Conservation (phyloP, 176 grass and related monocot genomes). For the Hordeum marinum region DNA sequence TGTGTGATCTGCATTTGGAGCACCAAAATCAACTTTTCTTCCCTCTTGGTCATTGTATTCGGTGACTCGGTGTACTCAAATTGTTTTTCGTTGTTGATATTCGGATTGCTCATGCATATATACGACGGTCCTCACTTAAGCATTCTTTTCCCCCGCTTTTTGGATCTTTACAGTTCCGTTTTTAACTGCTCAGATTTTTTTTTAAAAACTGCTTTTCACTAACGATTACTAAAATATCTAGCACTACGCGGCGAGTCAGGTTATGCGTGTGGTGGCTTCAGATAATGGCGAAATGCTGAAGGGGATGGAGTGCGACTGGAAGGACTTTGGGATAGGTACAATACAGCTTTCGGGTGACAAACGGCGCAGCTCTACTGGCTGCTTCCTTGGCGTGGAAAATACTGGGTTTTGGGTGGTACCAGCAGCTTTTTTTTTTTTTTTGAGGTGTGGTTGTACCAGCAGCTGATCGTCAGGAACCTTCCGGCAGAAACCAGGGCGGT, state of each 20-base stretch:
- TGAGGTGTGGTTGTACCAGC: no score
- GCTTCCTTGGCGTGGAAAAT: background rate
- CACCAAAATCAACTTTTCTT: no score
- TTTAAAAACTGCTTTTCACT: background rate
- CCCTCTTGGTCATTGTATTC: no score
- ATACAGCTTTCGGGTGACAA: constrained; percentile 22
- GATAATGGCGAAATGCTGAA: constrained; percentile 24
- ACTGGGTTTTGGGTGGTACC: background rate
- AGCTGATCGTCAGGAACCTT: background rate
- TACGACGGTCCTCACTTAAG: no score
- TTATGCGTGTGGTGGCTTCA: background rate
- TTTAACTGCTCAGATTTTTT: background rate
- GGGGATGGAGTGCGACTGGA: constrained; percentile 15
- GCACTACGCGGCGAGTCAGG: background rate
- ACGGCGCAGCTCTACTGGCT: background rate
- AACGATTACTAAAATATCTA: background rate
- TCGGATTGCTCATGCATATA: background rate
- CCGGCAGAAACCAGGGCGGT: background rate
- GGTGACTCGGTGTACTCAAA: background rate
- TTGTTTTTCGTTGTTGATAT: background rate
- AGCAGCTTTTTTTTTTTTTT: background rate
- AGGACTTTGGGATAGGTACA: background rate
- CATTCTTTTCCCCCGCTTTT: no score
- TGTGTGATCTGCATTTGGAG: no score
- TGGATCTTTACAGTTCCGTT: no score